Evolutionary conservation across 2,329 filamentous ascomycete genomes (phyloP).

Genomic region (Colletotrichum karsti): DNA sequence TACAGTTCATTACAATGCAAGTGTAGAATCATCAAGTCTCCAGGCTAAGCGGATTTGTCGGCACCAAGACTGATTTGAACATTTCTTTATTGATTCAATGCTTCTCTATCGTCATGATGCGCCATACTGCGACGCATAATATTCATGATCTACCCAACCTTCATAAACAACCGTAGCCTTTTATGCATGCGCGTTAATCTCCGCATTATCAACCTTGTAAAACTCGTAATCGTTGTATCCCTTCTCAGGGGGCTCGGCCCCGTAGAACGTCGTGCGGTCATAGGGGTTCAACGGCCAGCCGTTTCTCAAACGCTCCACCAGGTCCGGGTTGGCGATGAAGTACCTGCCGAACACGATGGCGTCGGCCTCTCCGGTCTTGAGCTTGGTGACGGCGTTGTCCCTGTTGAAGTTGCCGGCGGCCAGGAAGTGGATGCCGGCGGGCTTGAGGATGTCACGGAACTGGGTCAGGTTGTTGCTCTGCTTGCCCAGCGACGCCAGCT

Average conservation of each 20-base stretch:
- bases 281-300: conserved; percentile 33
- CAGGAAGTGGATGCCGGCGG: conserved; percentile 52
- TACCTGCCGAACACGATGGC: conserved; percentile 43
- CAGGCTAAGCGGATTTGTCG: too few relatives aligned
- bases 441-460: conserved; percentile 50
- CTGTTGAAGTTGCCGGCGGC: conserved; percentile 56
- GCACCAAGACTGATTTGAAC: not conserved
- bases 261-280: conserved; percentile 40
- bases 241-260: conserved; percentile 31
- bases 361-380: conserved; percentile 38
- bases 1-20: too few relatives aligned
- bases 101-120: not conserved
- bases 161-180: not conserved
- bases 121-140: not conserved
- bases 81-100: not conserved
- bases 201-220: conserved; percentile 31
- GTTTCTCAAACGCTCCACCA: conserved; percentile 36
- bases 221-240: conserved; percentile 49
- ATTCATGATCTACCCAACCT: not conserved
- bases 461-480: conserved; percentile 43
- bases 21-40: too few relatives aligned
- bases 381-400: conserved; percentile 47
- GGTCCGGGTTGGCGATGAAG: conserved; percentile 39
- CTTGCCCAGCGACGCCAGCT: conserved; percentile 47
- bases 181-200: not conserved